These are phyloP conservation scores for Ambrosia artemisiifolia DNA, from an alignment of 129 eudicot species.

Conservation along the genomic window DNA sequence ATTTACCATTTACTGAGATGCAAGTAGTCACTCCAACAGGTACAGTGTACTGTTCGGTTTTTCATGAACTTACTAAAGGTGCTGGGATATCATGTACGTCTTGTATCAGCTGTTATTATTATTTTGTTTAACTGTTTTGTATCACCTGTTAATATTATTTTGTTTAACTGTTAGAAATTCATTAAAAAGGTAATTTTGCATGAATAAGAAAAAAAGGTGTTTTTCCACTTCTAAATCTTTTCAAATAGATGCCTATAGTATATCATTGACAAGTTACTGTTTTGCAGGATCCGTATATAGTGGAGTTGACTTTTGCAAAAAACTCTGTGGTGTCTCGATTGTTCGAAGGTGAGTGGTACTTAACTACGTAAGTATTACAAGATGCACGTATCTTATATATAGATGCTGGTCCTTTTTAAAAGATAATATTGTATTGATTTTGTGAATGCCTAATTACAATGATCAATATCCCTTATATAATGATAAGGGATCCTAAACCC, in stretches of 20 bases:
- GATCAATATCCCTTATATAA: too few species aligned
- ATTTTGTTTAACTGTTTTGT: neutral
- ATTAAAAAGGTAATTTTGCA: constrained; percentile 4
- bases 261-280: constrained; percentile 15
- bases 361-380: neutral
- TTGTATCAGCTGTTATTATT: neutral
- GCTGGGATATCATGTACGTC: neutral
- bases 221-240: neutral
- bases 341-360: constrained; percentile 72
- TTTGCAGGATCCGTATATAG: constrained; percentile 80
- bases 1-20: constrained; percentile 91
- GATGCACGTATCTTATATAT: neutral
- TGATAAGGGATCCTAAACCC: too few species aligned
- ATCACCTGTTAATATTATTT: neutral
- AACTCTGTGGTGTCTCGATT: constrained; percentile 92
- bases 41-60: neutral
- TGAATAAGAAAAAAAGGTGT: neutral
- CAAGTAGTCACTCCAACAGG: constrained; percentile 97
- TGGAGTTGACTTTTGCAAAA: constrained; percentile 99
- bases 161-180: neutral
- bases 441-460: too few species aligned
- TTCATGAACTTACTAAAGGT: neutral
- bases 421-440: too few species aligned
- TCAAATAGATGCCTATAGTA: neutral
- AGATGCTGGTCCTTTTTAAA: neutral